Evolutionary conservation across 306 rosid genomes (phyloP).

Genomic region (Ormosia emarginata): DNA sequence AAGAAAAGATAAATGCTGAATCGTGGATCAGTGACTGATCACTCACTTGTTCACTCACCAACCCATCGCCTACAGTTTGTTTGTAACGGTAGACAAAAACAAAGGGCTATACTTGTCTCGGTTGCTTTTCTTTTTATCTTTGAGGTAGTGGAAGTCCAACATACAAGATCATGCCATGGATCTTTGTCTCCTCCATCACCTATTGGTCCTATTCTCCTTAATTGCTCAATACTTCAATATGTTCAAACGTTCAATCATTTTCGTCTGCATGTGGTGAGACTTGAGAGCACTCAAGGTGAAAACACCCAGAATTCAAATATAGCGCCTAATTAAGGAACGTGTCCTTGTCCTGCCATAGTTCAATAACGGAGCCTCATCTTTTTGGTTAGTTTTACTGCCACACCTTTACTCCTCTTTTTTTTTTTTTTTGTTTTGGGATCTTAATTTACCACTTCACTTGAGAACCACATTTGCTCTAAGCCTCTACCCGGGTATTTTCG

Average conservation of each 20-base stretch:
- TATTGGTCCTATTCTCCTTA: neutral
- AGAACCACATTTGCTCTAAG: slow-evolving; percentile 14
- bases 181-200: slow-evolving; percentile 31
- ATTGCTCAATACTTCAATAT: neutral
- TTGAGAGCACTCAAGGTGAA: neutral
- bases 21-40: neutral
- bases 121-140: neutral
- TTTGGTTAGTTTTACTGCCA: neutral
- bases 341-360: neutral
- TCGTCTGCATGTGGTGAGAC: neutral
- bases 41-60: neutral
- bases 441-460: slow-evolving; percentile 25
- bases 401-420: neutral
- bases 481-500: neutral
- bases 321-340: neutral
- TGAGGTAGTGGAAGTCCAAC: slow-evolving; percentile 36
- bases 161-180: slow-evolving; percentile 21
- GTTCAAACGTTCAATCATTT: slow-evolving; percentile 39
- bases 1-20: neutral
- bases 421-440: too few species aligned
- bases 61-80: slow-evolving; percentile 20
- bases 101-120: neutral
- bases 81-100: slow-evolving; percentile 14
- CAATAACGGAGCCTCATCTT: neutral
- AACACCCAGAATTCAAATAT: slow-evolving; percentile 16